Evolutionary conservation across 495 filamentous ascomycete genomes (phyloP).

Genomic region (Hypoxylon perforatum): DNA sequence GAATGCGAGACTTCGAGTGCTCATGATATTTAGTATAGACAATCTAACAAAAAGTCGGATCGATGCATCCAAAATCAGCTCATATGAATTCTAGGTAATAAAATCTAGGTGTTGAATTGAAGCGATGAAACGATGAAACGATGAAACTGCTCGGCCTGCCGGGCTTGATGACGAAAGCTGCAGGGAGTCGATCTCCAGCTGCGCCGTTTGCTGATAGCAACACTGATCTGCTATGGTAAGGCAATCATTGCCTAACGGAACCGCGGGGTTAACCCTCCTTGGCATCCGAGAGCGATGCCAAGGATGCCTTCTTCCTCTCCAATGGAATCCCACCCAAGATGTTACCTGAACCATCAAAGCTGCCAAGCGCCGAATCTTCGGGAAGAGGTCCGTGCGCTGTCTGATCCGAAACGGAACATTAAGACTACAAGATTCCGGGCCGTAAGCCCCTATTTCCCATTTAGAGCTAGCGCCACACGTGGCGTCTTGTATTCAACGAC

Average conservation of each 20-base stretch:
- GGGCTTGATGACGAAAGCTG: slow-evolving; percentile 30
- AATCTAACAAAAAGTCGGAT: too few species aligned
- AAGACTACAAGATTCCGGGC: not conserved
- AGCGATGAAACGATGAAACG: slow-evolving; percentile 1
- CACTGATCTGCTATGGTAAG: not conserved
- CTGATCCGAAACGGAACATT: slow-evolving; percentile 1
- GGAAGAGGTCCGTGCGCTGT: slow-evolving; percentile 25
- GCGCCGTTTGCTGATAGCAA: slow-evolving; percentile 6
- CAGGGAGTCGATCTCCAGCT: slow-evolving; percentile 20
- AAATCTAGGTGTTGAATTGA: too few species aligned
- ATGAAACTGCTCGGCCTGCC: slow-evolving; percentile 24
- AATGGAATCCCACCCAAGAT: slow-evolving; percentile 13
- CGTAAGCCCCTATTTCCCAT: not conserved
- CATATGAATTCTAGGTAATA: not conserved
- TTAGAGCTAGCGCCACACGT: not conserved
- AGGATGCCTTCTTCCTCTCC: slow-evolving; percentile 12
- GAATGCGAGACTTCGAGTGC: too few species aligned
- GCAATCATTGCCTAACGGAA: slow-evolving; percentile 13
- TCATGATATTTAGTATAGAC: too few species aligned
- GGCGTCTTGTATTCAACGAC: not conserved
- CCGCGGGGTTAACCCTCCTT: slow-evolving; percentile 27
- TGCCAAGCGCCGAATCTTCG: slow-evolving; percentile 20
- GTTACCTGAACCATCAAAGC: slow-evolving; percentile 7
- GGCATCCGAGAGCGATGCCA: not conserved
- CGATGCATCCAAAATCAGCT: too few species aligned